Conservation (phyloP, 176 grass and related monocot species). For the Panicum miliaceum region DNA sequence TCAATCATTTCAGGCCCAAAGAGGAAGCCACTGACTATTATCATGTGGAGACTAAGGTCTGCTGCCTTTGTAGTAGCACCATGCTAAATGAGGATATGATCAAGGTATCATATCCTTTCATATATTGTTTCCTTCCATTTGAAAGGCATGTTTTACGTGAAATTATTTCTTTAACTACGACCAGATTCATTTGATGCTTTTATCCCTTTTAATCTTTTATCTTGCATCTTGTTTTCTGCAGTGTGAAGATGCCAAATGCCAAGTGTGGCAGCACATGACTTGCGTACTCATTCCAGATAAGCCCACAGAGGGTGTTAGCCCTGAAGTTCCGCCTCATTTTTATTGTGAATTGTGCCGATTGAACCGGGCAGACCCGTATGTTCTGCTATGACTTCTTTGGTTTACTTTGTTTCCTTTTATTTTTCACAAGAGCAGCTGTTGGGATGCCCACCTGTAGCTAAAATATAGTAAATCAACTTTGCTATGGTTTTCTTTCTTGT, state of each 20-base stretch:
- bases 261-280: slow-evolving; percentile 75
- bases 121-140: neutral
- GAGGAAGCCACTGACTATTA: slow-evolving; percentile 63
- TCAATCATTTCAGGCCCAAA: slow-evolving; percentile 67
- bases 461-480: slow-evolving; percentile 28
- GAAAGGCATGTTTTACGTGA: neutral
- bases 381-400: slow-evolving; percentile 30
- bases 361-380: slow-evolving; percentile 93
- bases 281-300: slow-evolving; percentile 94
- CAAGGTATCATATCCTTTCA: slow-evolving; percentile 54
- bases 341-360: slow-evolving; percentile 97
- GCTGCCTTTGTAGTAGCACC: slow-evolving; percentile 72
- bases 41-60: slow-evolving; percentile 54
- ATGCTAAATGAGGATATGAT: slow-evolving; percentile 63
- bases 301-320: slow-evolving; percentile 56
- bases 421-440: neutral
- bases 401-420: neutral
- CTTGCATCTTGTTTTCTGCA: slow-evolving; percentile 41
- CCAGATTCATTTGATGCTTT: neutral
- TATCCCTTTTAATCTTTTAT: slow-evolving; percentile 20
- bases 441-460: neutral
- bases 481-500: slow-evolving; percentile 8
- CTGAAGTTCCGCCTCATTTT: slow-evolving; percentile 65
- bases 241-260: slow-evolving; percentile 86
- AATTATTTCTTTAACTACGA: slow-evolving; percentile 1